A percentile compares a stretch with the other conserved stretches of the same genome.
These are phyloP conservation scores for Zygotorulaspora florentina DNA, from an alignment of 805 yeast genomes.

Conservation along the genomic window DNA sequence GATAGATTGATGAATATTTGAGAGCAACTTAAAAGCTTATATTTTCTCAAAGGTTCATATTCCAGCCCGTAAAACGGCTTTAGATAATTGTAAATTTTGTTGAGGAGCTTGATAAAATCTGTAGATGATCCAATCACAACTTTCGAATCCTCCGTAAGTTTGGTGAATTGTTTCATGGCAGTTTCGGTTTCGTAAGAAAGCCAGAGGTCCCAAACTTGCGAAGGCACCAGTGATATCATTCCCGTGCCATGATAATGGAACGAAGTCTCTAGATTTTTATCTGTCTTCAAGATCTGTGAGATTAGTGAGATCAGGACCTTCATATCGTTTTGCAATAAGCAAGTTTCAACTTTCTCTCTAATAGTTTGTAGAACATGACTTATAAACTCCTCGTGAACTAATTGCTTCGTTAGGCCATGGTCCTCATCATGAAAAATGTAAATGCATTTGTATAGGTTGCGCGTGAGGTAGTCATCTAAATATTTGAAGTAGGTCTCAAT, in stretches of 20 bases:
- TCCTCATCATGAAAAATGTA: constrained; percentile 38
- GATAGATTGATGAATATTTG: constrained; percentile 28
- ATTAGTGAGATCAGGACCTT: constrained; percentile 36
- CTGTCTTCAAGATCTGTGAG: constrained; percentile 40
- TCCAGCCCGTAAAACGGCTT: constrained; percentile 37
- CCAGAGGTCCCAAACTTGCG: constrained; percentile 42
- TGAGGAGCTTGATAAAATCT: constrained; percentile 46
- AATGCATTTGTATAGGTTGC: constrained; percentile 40
- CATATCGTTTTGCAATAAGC: constrained; percentile 38
- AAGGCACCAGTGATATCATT: constrained; percentile 27
- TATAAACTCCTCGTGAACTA: constrained; percentile 40
- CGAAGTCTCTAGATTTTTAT: constrained; percentile 35
- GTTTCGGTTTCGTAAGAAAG: constrained; percentile 44
- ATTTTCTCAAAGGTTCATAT: constrained; percentile 16
- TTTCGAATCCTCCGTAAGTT: constrained; percentile 35
- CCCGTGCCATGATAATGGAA: constrained; percentile 42
- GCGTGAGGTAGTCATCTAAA: constrained; percentile 43
- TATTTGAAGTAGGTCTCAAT: constrained; percentile 49
- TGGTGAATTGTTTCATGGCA: constrained; percentile 43
- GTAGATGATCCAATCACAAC: constrained; percentile 22
- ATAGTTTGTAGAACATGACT: constrained; percentile 40
- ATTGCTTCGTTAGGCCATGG: constrained; percentile 24
- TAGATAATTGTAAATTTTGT: constrained; percentile 38
- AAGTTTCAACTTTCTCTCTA: constrained; percentile 38
- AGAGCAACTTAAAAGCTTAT: constrained; percentile 26